Percentiles rank a stretch among this genome's conserved stretches.
Conservation (phyloP, 345 rosid genomes). For the Murraya paniculata region DNA sequence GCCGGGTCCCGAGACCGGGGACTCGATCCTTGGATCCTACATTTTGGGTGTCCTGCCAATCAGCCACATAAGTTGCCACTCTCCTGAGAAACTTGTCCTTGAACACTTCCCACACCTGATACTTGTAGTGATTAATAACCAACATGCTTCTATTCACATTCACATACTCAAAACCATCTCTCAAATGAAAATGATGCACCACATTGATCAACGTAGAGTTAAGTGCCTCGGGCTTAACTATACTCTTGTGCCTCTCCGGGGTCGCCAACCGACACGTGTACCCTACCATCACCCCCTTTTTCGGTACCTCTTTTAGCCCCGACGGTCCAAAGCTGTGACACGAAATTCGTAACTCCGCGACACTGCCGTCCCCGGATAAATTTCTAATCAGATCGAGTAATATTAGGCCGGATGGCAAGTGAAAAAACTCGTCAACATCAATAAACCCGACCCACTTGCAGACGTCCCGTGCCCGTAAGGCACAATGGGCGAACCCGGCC, state of each 20-base stretch:
- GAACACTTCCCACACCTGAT: constrained; percentile 90
- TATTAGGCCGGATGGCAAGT: constrained; percentile 40
- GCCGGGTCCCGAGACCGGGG: constrained; percentile 78
- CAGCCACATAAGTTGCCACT: constrained; percentile 87
- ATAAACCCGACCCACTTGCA: constrained; percentile 89
- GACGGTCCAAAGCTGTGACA: constrained; percentile 86
- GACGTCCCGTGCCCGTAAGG: constrained; percentile 48
- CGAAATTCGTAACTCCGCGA: constrained; percentile 55
- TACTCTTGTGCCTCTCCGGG: constrained; percentile 91
- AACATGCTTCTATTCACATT: constrained; percentile 45
- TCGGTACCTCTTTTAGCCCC: constrained; percentile 40
- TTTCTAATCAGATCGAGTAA: constrained; percentile 37
- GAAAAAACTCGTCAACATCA: constrained; percentile 75
- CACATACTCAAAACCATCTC: constrained; percentile 37
- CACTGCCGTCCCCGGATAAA: constrained; percentile 13
- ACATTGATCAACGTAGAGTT: constrained; percentile 68
- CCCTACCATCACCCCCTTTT: constrained; percentile 54
- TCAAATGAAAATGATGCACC: constrained; percentile 81
- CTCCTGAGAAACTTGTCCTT: constrained; percentile 82
- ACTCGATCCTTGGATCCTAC: constrained; percentile 82
- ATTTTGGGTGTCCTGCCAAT: constrained; percentile 75
- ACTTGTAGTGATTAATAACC: constrained; percentile 83
- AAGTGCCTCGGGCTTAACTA: constrained; percentile 69
- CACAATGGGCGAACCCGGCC: constrained; percentile 85
- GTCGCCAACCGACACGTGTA: constrained; percentile 60